Percentiles rank a stretch among this genome's conserved stretches.
Conservation (phyloP, 2,329 filamentous ascomycete species). For the Neonectria coccinea region DNA sequence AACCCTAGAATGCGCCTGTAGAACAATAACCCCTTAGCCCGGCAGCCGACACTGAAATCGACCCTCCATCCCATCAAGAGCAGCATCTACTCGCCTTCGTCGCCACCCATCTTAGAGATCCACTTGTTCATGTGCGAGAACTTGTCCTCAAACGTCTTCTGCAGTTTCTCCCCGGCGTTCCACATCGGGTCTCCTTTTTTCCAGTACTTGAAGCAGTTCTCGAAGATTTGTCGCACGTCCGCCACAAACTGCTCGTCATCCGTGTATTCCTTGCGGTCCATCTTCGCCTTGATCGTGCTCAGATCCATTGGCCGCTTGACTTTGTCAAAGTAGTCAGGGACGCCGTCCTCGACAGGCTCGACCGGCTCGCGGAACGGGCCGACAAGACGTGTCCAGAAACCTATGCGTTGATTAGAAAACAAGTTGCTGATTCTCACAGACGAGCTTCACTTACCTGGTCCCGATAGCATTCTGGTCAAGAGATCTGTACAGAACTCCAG, state of each 20-base stretch:
- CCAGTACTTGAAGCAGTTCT: constrained; percentile 75
- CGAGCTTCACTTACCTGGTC: constrained; percentile 61
- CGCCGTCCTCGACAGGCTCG: constrained; percentile 65
- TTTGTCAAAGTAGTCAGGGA: constrained; percentile 72
- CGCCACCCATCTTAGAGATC: constrained; percentile 64
- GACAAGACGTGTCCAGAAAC: constrained; percentile 75
- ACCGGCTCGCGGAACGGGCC: constrained; percentile 72
- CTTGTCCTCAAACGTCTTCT: constrained; percentile 70
- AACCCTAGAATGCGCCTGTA: not conserved
- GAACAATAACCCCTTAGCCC: not conserved
- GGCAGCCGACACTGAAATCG: not conserved
- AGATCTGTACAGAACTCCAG: constrained; percentile 70
- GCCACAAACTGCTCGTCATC: constrained; percentile 65
- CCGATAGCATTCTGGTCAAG: constrained; percentile 69
- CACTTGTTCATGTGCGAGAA: constrained; percentile 70
- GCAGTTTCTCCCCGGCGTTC: constrained; percentile 66
- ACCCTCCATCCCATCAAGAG: not conserved
- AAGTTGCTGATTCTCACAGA: not conserved
- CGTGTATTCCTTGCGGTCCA: constrained; percentile 65
- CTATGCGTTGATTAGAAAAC: constrained; percentile 49
- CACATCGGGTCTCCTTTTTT: constrained; percentile 66
- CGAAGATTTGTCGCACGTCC: constrained; percentile 72
- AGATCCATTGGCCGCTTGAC: constrained; percentile 73
- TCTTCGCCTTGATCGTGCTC: constrained; percentile 69
- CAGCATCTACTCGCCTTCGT: constrained; percentile 47